These are phyloP conservation scores for Populus deltoides DNA, from an alignment of 345 rosid species.

Conservation along the genomic window DNA sequence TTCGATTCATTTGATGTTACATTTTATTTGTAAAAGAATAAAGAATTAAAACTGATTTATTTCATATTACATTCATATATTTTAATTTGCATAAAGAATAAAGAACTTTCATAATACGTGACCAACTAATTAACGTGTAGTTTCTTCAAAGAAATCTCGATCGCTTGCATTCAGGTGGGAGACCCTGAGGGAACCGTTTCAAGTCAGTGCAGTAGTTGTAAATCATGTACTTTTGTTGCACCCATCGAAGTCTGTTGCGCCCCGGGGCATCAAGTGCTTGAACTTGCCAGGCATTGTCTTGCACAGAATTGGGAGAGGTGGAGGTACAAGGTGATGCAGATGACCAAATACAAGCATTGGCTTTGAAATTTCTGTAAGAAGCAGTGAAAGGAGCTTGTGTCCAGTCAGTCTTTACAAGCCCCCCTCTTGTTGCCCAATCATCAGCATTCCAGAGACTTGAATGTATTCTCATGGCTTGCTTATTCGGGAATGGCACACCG, in stretches of 20 bases:
- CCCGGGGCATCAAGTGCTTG: slow-evolving; percentile 6
- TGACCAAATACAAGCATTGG: slow-evolving; percentile 4
- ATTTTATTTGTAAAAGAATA: too few species aligned
- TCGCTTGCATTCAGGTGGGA: slow-evolving; percentile 14
- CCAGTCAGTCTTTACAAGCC: slow-evolving; percentile 17
- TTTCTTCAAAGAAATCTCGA: slow-evolving; percentile 3
- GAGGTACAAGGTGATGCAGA: background rate
- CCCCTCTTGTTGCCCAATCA: slow-evolving; percentile 17
- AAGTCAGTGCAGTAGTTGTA: slow-evolving; percentile 17
- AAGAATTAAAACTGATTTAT: background rate
- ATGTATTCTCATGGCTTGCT: slow-evolving; percentile 15
- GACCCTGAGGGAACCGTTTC: slow-evolving; percentile 7
- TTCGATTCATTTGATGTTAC: too few species aligned
- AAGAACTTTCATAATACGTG: background rate
- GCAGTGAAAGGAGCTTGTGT: slow-evolving; percentile 10
- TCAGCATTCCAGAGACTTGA: slow-evolving; percentile 14
- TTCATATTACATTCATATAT: background rate
- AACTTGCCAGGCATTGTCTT: background rate
- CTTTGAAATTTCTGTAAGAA: slow-evolving; percentile 6
- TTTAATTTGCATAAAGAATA: background rate
- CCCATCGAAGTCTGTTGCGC: slow-evolving; percentile 16
- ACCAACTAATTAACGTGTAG: background rate
- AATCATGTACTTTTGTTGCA: slow-evolving; percentile 10
- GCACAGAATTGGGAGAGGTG: background rate
- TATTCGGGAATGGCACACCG: slow-evolving; percentile 9